A percentile compares a stretch with the other conserved stretches of the same genome.
Conservation (phyloP, 1,284 basidiomycete genomes). For the Leccinum pachyderme region DNA sequence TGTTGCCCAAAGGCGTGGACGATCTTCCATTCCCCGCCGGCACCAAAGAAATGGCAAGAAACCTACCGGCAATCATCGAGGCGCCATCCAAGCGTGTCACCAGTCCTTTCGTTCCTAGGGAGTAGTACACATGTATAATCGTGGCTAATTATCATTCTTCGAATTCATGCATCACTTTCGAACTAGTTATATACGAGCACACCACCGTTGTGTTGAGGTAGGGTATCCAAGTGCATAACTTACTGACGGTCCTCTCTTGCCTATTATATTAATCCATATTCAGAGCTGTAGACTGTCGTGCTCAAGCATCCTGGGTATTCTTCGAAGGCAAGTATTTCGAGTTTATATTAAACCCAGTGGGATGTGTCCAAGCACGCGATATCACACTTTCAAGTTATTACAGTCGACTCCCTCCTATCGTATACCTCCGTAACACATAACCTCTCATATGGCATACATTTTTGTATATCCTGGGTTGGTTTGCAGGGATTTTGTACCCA, state of each 20-base stretch:
- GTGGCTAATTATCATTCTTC: constrained; percentile 1
- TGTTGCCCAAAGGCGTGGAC: constrained; percentile 80
- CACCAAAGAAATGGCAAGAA: constrained; percentile 72
- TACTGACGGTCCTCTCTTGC: neutral
- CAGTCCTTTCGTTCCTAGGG: constrained; percentile 74
- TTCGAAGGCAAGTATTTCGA: too few species aligned
- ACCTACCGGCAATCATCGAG: constrained; percentile 61
- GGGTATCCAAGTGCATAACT: neutral
- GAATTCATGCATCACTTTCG: constrained; percentile 1
- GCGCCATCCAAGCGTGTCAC: constrained; percentile 65
- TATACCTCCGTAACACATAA: too few species aligned
- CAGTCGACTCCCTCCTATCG: neutral
- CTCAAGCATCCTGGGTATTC: neutral
- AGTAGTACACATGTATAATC: constrained; percentile 42
- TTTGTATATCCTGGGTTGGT: too few species aligned
- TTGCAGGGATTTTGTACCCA: too few species aligned
- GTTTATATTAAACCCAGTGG: neutral
- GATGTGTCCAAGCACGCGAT: neutral
- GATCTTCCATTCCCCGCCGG: constrained; percentile 92
- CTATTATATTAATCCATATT: neutral
- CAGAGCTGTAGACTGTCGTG: neutral
- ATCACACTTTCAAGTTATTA: too few species aligned
- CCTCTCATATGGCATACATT: too few species aligned
- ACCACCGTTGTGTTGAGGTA: neutral
- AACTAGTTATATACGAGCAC: neutral